Conservation (phyloP, 192 early-diverging fungal genomes). For the Coemansia aciculifera region DNA sequence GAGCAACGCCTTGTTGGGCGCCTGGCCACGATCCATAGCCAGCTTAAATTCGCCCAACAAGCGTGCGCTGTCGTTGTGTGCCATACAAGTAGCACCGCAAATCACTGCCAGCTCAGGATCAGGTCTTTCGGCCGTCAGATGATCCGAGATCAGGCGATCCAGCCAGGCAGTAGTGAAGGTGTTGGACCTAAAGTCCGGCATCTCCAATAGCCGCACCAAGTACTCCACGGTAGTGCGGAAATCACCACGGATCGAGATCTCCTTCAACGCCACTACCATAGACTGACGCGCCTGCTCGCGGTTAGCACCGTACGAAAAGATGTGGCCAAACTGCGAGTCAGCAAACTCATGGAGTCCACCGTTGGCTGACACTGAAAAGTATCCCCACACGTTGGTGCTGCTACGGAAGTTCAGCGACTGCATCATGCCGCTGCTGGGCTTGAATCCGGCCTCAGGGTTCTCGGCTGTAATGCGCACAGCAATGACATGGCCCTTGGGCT, state of each 20-base stretch:
- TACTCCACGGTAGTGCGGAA: slow-evolving; percentile 99
- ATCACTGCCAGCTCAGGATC: slow-evolving; percentile 88
- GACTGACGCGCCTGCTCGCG: slow-evolving; percentile 92
- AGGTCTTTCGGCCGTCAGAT: slow-evolving; percentile 87
- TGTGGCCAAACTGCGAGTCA: slow-evolving; percentile 99
- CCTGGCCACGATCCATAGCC: slow-evolving; percentile 91
- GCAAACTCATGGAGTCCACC: slow-evolving; percentile 99
- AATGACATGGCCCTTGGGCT: slow-evolving; percentile 96
- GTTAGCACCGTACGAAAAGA: slow-evolving; percentile 95
- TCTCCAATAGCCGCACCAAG: slow-evolving; percentile 90
- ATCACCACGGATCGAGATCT: slow-evolving; percentile 96
- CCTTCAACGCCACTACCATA: slow-evolving; percentile 96
- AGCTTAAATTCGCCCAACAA: slow-evolving; percentile 74
- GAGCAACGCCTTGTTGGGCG: slow-evolving; percentile 74
- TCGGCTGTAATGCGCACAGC: slow-evolving; percentile 98
- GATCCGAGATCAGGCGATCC: slow-evolving; percentile 85
- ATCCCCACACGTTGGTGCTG: slow-evolving; percentile 98
- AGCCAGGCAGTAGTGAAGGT: slow-evolving; percentile 94
- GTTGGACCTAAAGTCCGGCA: slow-evolving; percentile 85
- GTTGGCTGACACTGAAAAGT: slow-evolving; percentile 92
- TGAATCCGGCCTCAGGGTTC: slow-evolving; percentile 99
- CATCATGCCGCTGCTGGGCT: slow-evolving; percentile 94
- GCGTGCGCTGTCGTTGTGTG: slow-evolving; percentile 65
- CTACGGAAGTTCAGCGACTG: slow-evolving; percentile 96
- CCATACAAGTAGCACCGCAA: slow-evolving; percentile 89